These are phyloP conservation scores for Pouteria campechiana DNA, from an alignment of 179 eudicot genomes.

Conservation along the genomic window DNA sequence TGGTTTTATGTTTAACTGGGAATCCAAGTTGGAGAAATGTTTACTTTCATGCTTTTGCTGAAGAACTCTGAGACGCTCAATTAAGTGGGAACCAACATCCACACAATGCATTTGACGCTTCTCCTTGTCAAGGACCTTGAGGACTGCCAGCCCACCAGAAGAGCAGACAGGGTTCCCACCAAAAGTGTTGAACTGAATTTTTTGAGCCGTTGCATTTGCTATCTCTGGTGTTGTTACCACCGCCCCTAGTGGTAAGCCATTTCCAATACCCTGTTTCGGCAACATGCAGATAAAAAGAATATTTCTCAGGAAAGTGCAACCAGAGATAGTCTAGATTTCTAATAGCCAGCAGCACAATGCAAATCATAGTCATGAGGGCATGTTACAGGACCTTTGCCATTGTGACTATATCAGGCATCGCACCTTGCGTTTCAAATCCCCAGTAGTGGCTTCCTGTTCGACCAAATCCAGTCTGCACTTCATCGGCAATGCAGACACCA, in stretches of 20 bases:
- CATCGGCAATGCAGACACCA: conserved; percentile 97
- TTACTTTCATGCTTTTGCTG: conserved; percentile 84
- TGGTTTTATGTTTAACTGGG: neutral
- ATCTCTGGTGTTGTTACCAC: conserved; percentile 97
- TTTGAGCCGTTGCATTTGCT: conserved; percentile 77
- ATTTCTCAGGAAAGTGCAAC: neutral
- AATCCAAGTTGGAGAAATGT: conserved; percentile 5
- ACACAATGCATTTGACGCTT: conserved; percentile 84
- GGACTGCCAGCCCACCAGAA: conserved; percentile 95
- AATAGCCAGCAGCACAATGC: neutral
- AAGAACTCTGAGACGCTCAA: conserved; percentile 53
- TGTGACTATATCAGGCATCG: conserved; percentile 87
- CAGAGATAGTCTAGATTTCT: neutral
- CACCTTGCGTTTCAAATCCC: conserved; percentile 94
- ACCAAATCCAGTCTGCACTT: conserved; percentile 98
- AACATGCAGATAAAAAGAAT: neutral
- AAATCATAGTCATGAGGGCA: neutral
- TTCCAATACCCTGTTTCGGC: conserved; percentile 76
- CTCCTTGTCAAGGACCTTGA: conserved; percentile 79
- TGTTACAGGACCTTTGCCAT: conserved; percentile 71
- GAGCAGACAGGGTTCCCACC: conserved; percentile 99
- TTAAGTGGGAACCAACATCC: conserved; percentile 82
- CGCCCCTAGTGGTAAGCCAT: conserved; percentile 93
- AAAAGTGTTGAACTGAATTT: conserved; percentile 91
- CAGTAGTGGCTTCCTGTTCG: conserved; percentile 96